Evolutionary conservation across 805 yeast species (phyloP).

Genomic region (Cyberlindnera xylosilytica): DNA sequence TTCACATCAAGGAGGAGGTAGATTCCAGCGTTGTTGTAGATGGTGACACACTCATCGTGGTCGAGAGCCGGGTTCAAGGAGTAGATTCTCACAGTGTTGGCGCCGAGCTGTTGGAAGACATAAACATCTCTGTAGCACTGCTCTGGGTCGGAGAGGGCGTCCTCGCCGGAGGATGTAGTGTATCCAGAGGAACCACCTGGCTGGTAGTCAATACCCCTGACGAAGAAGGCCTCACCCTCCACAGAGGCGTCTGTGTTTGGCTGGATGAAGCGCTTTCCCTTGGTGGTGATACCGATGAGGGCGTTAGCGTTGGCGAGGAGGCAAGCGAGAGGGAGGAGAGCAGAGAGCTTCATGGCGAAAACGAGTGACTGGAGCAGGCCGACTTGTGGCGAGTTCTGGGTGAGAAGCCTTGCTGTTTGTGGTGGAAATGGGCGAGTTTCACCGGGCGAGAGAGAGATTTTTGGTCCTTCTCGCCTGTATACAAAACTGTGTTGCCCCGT

Average conservation of each 20-base stretch:
- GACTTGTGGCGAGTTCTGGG: no score
- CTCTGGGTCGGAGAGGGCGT: conserved; percentile 68
- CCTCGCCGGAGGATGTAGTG: conserved; percentile 35
- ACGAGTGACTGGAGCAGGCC: no score
- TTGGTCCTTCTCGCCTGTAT: no score
- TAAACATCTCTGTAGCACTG: conserved; percentile 79
- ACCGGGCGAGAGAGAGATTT: no score
- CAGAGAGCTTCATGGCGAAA: conserved; percentile 6
- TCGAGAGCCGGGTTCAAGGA: conserved; percentile 75
- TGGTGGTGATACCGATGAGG: conserved; percentile 52
- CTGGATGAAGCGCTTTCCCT: conserved; percentile 57
- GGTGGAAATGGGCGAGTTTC: no score
- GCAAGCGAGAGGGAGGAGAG: conserved; percentile 3
- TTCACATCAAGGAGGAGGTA: conserved; percentile 85
- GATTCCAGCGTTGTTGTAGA: conserved; percentile 85
- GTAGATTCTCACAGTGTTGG: conserved; percentile 83
- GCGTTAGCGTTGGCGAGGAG: conserved; percentile 30
- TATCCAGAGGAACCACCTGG: conserved; percentile 84
- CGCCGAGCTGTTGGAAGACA: conserved; percentile 74
- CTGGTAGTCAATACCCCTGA: conserved; percentile 88
- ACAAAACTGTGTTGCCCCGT: no score
- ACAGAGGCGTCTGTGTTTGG: conserved; percentile 43
- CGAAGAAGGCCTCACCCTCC: conserved; percentile 63
- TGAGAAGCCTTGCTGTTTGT: no score
- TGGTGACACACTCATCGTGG: conserved; percentile 92